Evolutionary conservation across 139 green algal genomes (phyloP), one percentile per base, ranked within the genome.

Genomic region (Closterium sp.): DNA sequence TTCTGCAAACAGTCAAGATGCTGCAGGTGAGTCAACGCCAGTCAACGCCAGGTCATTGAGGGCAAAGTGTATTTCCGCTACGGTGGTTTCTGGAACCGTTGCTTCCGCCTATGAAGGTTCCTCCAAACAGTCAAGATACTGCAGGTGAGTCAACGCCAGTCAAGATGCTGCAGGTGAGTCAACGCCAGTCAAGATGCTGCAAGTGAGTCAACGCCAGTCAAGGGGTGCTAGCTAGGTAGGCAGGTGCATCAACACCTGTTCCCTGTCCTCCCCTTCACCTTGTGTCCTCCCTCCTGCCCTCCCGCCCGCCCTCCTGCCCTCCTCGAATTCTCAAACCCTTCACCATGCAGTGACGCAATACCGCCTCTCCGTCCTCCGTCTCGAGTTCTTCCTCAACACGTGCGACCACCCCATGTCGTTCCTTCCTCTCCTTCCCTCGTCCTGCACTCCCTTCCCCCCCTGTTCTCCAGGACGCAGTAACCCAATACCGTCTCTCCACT

Each of bases 41-140:
- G 50, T 73, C 50, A 73, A 73, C n/a, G n/a, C n/a, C 42, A 88
- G 42, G 50, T 92, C 42, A 29, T 92, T 31, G 73, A 89, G 4
- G 90, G 90, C n/a, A 62, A 62, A 29, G 38, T 92, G 30, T 92
- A 92, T 19, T 92, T 89, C 9, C 62, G 90, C 13, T 92, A 92
- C 45, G 90, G 90, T 31, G 90, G 90, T 22, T 92, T 92, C 22
- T 89, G 50, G 19, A 27, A 31, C 13, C n/a, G 30, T 17, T 92
- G 28, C 50, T 92, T 90, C n/a, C 62, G 90, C 85, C 24, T 92
- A 4, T 5, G 90, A 28, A 73, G 90, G 22, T 92, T 92, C 22
- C 32, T 90, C 31, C 90, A 92, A 62, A 92, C 84, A 10, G 27
- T 92, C n/a, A n/a, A n/a, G 22, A 90, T 92, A 73, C 90, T 92